phyloP scores from a whole-genome alignment of 2,329 filamentous ascomycete species.

The Volutella citrinella region DNA sequence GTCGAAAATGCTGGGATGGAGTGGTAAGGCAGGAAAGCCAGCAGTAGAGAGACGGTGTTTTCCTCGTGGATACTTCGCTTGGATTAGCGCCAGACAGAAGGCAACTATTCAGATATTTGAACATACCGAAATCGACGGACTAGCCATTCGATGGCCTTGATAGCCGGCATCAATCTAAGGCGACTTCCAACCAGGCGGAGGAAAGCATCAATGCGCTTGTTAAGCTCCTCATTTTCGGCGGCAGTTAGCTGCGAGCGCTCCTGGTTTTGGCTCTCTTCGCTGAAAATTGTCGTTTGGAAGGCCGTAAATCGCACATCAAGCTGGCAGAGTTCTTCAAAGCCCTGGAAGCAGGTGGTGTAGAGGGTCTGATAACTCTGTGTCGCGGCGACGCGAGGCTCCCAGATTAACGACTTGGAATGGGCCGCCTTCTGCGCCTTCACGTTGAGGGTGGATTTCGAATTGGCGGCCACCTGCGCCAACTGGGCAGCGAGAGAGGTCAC shows the following conservation, averaged over 20 bases:
- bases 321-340: slow-evolving; percentile 86
- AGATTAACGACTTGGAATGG: slow-evolving; percentile 93
- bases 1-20: slow-evolving; percentile 80
- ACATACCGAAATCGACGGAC: slow-evolving; percentile 84
- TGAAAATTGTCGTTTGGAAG: slow-evolving; percentile 81
- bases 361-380: slow-evolving; percentile 88
- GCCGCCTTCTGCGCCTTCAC: slow-evolving; percentile 88
- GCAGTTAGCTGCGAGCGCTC: slow-evolving; percentile 83
- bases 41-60: slow-evolving; percentile 74
- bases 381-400: slow-evolving; percentile 79
- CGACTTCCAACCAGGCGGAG: slow-evolving; percentile 74
- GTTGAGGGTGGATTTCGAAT: slow-evolving; percentile 86
- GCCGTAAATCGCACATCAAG: slow-evolving; percentile 75
- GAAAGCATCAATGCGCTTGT: slow-evolving; percentile 76
- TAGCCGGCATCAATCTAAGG: slow-evolving; percentile 78
- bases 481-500: slow-evolving; percentile 86
- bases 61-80: slow-evolving; percentile 81
- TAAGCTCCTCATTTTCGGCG: slow-evolving; percentile 77
- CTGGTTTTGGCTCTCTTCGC: slow-evolving; percentile 85
- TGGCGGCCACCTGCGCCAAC: slow-evolving; percentile 86
- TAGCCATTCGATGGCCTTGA: slow-evolving; percentile 94
- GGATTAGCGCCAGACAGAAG: no score
- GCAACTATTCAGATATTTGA: no score
- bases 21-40: slow-evolving; percentile 92
- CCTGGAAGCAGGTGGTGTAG: slow-evolving; percentile 81